Base-by-base conservation (phyloP, 805 yeast species). In the Candida peoriensis region DNA sequence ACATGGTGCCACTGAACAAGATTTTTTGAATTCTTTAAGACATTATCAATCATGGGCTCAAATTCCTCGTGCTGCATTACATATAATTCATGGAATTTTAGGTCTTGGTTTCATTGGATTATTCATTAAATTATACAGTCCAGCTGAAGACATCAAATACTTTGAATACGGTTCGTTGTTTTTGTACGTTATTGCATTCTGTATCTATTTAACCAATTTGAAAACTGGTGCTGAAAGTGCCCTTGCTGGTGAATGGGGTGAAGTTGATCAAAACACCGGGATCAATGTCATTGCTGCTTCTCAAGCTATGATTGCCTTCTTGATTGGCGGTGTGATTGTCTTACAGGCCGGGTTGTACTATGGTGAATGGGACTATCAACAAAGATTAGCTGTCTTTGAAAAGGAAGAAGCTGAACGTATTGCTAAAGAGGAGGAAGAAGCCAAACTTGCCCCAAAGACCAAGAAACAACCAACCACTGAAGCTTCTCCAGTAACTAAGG, bases 201-300 rank as follows among this genome's bases (percentile, higher is more conserved):
- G 90, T 50, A 74, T 90, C 49, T 93, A 88, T 60, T 65, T 90
- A 51, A 82, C 96, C 43, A 93, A 93, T 64, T 68, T 90, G 47
- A 74, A 86, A 54, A 76, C 83, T 34, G 97, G 97, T 36, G 66
- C 80, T 25, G 72, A 72, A 47, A 75, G 89, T 37, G 75, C 86
- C 36, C 48, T 76, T 19, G 60, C 72, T 38, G 89, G 88, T 28
- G 68, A 76, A 41, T 90, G 97, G 97, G 97, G 96, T 46, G 97
- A 90, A 33, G 95, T 93, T 33, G 85, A 84, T 51, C 77, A 74
- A 56, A 69, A 70, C 41, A 85, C 95, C 16, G 97, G 97, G 20
- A 62, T 90, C 51, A 86, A 85, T 45, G 96, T 93, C 25, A 75
- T 93, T 52, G 96, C 93, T 26, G 97, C 97, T 5, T 79, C 93